Evolutionary conservation across 2,329 filamentous ascomycete species (phyloP).

Genomic region (Penicillium sp.): DNA sequence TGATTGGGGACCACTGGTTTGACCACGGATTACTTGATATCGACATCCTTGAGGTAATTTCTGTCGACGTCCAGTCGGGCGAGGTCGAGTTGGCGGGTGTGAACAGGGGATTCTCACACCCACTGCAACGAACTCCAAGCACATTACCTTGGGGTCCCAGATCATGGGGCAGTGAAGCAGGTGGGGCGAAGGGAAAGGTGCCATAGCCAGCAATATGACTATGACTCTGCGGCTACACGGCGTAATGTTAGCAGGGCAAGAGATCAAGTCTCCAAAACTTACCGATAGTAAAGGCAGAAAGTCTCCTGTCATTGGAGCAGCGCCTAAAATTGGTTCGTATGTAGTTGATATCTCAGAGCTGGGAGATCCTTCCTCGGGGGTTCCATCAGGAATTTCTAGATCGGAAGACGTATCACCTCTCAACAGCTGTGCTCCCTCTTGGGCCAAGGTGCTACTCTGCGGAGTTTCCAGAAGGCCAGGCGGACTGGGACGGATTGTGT

Average conservation of each 20-base stretch:
- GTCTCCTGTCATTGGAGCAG: background rate
- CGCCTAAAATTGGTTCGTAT: background rate
- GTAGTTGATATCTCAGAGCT: background rate
- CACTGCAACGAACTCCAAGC: background rate
- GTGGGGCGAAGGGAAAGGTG: background rate
- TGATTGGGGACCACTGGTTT: slow-evolving; percentile 19
- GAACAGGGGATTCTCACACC: slow-evolving; percentile 5
- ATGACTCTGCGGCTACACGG: background rate
- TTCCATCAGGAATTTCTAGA: background rate
- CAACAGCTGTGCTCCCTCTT: background rate
- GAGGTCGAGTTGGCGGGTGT: slow-evolving; percentile 19
- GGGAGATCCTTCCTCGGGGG: background rate
- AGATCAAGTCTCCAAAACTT: background rate
- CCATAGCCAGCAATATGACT: background rate
- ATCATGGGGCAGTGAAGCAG: background rate
- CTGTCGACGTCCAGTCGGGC: slow-evolving; percentile 4
- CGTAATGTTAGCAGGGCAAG: background rate
- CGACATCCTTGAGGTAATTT: slow-evolving; percentile 10
- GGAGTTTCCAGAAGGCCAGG: background rate
- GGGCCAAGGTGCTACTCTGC: background rate
- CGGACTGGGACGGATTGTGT: background rate
- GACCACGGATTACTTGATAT: slow-evolving; percentile 20
- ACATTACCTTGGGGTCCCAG: background rate
- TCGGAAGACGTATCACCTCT: too few relatives aligned
- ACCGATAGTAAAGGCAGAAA: background rate